Conservation (phyloP, 257 asterid species). For the Petunia axillaris region DNA sequence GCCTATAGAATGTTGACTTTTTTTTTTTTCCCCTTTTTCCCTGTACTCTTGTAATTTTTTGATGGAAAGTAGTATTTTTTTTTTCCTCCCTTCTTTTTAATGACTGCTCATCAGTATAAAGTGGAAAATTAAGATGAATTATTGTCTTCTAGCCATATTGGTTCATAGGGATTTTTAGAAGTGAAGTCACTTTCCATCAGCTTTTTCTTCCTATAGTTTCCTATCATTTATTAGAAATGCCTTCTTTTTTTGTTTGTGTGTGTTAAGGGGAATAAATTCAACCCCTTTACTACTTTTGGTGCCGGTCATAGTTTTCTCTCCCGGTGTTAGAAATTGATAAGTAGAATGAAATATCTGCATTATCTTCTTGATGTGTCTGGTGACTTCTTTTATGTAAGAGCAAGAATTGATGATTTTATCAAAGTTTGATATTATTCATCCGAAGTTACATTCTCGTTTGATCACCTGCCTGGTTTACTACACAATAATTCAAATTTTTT, state of each 20-base stretch:
- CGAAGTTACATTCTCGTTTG: neutral
- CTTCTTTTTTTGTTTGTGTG: neutral
- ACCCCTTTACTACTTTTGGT: neutral
- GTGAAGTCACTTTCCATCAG: constrained; percentile 24
- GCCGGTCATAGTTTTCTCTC: neutral
- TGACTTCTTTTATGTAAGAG: neutral
- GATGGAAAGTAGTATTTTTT: neutral
- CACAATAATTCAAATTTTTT: neutral
- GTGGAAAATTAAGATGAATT: neutral
- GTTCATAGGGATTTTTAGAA: neutral
- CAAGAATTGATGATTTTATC: constrained; percentile 4
- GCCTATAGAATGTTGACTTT: neutral
- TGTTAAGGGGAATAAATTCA: neutral
- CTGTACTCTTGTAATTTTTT: neutral
- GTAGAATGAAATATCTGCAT: constrained; percentile 2
- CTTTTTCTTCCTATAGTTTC: neutral
- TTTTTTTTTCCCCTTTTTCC: neutral
- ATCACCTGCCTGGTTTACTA: neutral
- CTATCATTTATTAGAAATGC: neutral
- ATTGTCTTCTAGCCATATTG: constrained; percentile 12
- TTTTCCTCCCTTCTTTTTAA: neutral
- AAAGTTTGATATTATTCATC: neutral
- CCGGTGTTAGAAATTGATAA: neutral
- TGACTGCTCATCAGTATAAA: neutral
- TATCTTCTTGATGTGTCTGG: neutral